Conservation (phyloP, 305 asterid genomes). For the Coffea humblotiana region DNA sequence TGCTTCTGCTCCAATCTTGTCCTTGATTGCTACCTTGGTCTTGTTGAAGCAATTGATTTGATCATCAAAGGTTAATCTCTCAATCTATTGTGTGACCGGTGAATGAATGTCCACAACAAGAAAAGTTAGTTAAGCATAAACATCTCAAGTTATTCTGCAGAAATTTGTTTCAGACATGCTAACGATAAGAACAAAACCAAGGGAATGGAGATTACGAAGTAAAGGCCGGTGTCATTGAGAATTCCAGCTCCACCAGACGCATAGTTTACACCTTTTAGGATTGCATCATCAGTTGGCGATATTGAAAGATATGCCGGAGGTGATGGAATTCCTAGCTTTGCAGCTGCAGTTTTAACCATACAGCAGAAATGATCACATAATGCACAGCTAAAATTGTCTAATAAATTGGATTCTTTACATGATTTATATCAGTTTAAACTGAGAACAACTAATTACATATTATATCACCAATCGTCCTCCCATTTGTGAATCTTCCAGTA, state of each 20-base stretch:
- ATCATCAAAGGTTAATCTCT: constrained; percentile 73
- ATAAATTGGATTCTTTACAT: not conserved
- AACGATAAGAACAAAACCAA: not conserved
- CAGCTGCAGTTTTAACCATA: constrained; percentile 38
- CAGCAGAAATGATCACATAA: not conserved
- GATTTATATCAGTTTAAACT: not conserved
- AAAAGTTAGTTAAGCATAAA: not conserved
- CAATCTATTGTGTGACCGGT: constrained; percentile 36
- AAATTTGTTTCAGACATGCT: not conserved
- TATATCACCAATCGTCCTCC: constrained; percentile 76
- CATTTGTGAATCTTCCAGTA: constrained; percentile 87
- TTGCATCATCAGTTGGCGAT: constrained; percentile 53
- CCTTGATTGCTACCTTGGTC: constrained; percentile 52
- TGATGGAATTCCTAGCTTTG: constrained; percentile 59
- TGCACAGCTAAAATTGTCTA: not conserved
- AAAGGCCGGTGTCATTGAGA: constrained; percentile 72
- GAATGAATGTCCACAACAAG: not conserved
- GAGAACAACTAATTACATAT: constrained; percentile 40
- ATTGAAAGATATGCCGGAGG: constrained; percentile 79
- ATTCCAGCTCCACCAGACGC: constrained; percentile 95
- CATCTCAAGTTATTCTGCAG: not conserved
- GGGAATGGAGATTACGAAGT: constrained; percentile 49
- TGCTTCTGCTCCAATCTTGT: constrained; percentile 55
- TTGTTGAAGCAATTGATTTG: constrained; percentile 58
- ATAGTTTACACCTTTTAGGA: constrained; percentile 71